Evolutionary conservation across 345 rosid species (phyloP), one percentile per base, ranked within the genome.

Genomic region (Nephelium lappaceum): DNA sequence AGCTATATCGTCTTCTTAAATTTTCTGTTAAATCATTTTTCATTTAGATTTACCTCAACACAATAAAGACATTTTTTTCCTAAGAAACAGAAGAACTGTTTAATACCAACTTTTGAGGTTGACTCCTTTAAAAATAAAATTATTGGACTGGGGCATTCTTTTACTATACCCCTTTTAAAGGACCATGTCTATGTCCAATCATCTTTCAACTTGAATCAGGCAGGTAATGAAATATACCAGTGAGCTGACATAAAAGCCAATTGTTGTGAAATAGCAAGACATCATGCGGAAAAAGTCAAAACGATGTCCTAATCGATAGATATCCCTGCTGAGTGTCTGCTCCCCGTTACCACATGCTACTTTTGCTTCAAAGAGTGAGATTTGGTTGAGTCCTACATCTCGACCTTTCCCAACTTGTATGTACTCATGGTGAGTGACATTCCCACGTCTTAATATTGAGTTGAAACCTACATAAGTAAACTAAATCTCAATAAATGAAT

Each of bases 401-500:
- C 99, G 90, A 74, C 99, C 99, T 88, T 96, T 96, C 70, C 99
- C 99, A 81, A 96, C 98, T 91, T 96, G 99, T 75, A 96, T 94
- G 79, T 96, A 96, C 89, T 96, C 99, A 80, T 94, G 99, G 85
- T 96, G 99, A 81, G 99, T 96, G 61, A 96, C 74, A 88, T 96
- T 94, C 49, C 98, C 99, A 73, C 92, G 88, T 83, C 99, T 91
- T 74, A 94, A 81, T 49, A 95, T 93, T 67, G 98, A 96, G 85
- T 96, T 96, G 83, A 96, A 94, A 80, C 99, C 99, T 94, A 75
- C 36, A 84, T 41, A 58, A 21, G 78, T 27, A 72, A 23, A 80
- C 73, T 60, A 77, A 61, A 42, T 75, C 69, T 76, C 19, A 76
- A 69, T 23, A 39, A 27, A 53, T 70, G 77, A 23, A 51, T 41